Conservation (phyloP, 345 rosid species). For the Cardamine chenopodiifolia region DNA sequence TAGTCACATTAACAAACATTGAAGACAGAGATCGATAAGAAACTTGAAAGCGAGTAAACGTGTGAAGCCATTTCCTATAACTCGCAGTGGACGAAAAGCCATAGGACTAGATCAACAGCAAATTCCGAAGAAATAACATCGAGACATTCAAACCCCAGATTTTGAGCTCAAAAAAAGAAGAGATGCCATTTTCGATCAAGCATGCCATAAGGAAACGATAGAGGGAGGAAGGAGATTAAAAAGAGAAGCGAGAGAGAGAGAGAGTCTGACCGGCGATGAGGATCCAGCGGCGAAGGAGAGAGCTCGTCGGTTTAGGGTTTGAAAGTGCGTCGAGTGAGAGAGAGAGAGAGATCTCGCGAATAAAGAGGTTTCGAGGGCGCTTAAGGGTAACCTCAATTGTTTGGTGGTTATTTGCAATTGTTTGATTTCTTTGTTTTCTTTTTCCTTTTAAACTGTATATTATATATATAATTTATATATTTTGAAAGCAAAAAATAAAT, state of each 20-base stretch:
- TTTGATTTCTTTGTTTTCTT: neutral
- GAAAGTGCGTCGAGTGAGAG: conserved; percentile 20
- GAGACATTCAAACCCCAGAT: neutral
- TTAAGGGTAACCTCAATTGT: neutral
- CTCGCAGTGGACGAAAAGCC: neutral
- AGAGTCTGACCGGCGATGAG: conserved; percentile 31
- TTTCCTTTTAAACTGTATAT: too few relatives aligned
- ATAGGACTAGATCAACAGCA: neutral
- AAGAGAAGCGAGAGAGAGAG: conserved; percentile 15
- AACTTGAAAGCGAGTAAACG: neutral
- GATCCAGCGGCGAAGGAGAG: conserved; percentile 29
- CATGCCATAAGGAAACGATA: neutral
- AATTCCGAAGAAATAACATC: neutral
- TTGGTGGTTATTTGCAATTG: conserved; percentile 25
- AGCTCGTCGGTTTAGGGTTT: conserved; percentile 40
- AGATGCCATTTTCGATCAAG: neutral
- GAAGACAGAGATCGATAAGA: conserved; percentile 14
- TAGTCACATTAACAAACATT: neutral
- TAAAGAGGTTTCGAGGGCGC: neutral
- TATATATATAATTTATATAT: too few relatives aligned
- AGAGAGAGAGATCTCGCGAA: conserved; percentile 17
- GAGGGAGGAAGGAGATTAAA: neutral
- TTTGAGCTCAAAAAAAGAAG: conserved; percentile 6
- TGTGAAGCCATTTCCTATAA: neutral
- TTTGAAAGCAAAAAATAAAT: too few relatives aligned